Conservation (phyloP, 1,284 basidiomycete species). For the Xerocomus minutiporus region DNA sequence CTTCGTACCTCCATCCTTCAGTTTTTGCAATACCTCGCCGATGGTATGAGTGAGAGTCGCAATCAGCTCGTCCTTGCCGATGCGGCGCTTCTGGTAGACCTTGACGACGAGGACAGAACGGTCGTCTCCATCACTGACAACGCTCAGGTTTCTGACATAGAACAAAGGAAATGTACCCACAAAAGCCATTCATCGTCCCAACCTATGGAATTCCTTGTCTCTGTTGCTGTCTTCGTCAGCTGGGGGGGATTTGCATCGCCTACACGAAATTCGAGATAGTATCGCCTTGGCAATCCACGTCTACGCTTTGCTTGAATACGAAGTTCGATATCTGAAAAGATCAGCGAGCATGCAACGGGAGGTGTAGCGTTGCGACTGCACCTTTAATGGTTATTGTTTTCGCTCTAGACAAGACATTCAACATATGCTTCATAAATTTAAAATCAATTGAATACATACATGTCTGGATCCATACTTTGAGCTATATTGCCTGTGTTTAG, state of each 20-base stretch:
- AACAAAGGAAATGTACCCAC: background rate
- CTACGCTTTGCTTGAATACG: background rate
- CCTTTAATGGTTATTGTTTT: background rate
- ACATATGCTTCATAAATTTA: background rate
- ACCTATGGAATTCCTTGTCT: background rate
- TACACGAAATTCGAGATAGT: background rate
- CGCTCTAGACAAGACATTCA: background rate
- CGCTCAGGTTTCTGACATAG: background rate
- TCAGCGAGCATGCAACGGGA: background rate
- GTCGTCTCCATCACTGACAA: background rate
- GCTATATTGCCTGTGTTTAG: no score
- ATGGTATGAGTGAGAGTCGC: background rate
- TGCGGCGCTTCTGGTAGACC: background rate
- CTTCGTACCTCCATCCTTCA: no score
- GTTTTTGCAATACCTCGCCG: background rate
- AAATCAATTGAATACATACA: no score
- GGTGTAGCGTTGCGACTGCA: background rate
- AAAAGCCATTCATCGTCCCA: slow-evolving; percentile 6
- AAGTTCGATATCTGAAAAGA: slow-evolving; percentile 3
- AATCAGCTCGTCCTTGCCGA: background rate
- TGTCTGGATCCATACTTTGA: no score
- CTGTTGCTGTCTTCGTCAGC: background rate
- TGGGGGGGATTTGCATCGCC: background rate
- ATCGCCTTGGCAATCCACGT: background rate
- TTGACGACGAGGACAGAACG: background rate